Percentiles rank a stretch among this genome's conserved stretches.
Evolutionary conservation across 179 eudicot genomes (phyloP).

Genomic region (Beta macrorhiza): DNA sequence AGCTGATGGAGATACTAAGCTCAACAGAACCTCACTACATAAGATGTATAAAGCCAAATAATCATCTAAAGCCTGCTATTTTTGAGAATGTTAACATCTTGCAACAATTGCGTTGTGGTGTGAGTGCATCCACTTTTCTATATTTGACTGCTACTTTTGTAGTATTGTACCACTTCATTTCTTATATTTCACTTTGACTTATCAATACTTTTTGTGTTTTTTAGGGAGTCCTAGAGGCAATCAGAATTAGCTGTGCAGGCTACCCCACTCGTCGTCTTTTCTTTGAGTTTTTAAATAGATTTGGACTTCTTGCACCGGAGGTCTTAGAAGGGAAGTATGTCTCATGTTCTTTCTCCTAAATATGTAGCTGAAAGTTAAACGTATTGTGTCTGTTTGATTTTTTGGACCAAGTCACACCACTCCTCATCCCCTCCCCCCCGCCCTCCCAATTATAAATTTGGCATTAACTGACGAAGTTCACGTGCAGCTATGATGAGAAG

Average conservation of each 20-base stretch:
- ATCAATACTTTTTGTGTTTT: constrained; percentile 17
- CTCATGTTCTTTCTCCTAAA: constrained; percentile 26
- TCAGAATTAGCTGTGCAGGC: constrained; percentile 97
- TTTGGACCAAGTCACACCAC: background rate
- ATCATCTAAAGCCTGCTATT: constrained; percentile 78
- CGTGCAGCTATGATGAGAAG: constrained; percentile 80
- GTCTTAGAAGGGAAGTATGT: constrained; percentile 62
- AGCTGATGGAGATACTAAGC: constrained; percentile 85
- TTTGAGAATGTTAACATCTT: constrained; percentile 87
- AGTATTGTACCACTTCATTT: background rate
- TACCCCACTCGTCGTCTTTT: constrained; percentile 97
- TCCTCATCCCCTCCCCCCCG: background rate
- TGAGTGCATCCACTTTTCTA: constrained; percentile 46
- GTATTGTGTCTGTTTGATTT: background rate
- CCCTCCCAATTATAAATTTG: constrained; percentile 4
- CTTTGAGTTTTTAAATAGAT: constrained; percentile 89
- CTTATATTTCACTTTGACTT: constrained; percentile 6
- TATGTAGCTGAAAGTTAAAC: background rate
- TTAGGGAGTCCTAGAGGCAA: constrained; percentile 97
- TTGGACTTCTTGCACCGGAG: constrained; percentile 92
- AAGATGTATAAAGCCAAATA: constrained; percentile 96
- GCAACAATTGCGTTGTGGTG: constrained; percentile 99
- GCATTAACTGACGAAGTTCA: constrained; percentile 21
- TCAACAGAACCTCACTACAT: constrained; percentile 94
- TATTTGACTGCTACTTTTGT: constrained; percentile 1